Conservation (phyloP, 208 protist genomes). For the Leishmania arabica region DNA sequence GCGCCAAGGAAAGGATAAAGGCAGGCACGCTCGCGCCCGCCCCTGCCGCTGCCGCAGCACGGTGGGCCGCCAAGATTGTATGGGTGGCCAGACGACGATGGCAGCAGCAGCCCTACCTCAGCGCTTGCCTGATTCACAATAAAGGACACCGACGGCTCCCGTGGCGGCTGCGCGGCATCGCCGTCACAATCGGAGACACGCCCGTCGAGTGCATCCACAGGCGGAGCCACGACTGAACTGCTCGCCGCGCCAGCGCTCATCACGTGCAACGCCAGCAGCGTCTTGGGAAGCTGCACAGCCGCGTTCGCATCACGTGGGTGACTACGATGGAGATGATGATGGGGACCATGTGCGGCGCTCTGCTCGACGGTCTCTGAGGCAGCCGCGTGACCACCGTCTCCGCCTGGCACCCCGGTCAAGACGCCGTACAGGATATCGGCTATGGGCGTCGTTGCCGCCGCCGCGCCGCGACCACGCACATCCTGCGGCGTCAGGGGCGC, state of each 20-base stretch:
- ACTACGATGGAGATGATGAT: neutral
- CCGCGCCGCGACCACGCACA: neutral
- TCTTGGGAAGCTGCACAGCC: constrained; percentile 14
- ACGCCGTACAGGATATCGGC: neutral
- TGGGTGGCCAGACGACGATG: constrained; percentile 1
- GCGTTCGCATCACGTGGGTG: neutral
- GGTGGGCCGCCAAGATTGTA: neutral
- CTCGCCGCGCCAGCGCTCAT: constrained; percentile 5
- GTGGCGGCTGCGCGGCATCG: neutral
- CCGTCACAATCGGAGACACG: neutral
- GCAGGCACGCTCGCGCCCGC: neutral
- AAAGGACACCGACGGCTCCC: neutral
- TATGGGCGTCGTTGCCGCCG: neutral
- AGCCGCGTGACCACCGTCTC: neutral
- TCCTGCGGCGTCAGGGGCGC: neutral
- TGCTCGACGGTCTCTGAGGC: neutral
- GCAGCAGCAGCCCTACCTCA: neutral
- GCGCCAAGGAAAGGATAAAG: neutral
- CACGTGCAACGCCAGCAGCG: constrained; percentile 23
- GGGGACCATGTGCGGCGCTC: neutral
- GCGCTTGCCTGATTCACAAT: neutral
- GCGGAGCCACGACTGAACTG: neutral
- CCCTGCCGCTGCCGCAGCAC: neutral
- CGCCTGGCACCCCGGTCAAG: neutral
- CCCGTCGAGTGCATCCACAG: neutral